Percentiles rank a stretch among this genome's conserved stretches.
Evolutionary conservation across 2,329 filamentous ascomycete genomes (phyloP).

Genomic region (Pseudocercospora fijiensis): DNA sequence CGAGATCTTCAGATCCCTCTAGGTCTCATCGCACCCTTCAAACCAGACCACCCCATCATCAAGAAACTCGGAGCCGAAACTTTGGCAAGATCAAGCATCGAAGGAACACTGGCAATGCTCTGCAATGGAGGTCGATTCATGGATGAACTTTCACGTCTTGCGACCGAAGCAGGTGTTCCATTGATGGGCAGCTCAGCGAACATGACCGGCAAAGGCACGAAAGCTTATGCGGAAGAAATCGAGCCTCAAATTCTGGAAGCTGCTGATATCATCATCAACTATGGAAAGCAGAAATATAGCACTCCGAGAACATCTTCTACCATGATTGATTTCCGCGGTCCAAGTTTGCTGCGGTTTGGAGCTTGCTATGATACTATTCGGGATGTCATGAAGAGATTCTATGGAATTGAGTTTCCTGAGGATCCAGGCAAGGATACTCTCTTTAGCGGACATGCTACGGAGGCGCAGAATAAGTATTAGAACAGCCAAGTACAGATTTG

Average conservation of each 20-base stretch:
- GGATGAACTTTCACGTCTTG: constrained; percentile 7
- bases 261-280: constrained; percentile 12
- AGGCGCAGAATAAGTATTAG: constrained; percentile 2
- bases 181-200: constrained; percentile 12
- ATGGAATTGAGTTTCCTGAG: constrained; percentile 8
- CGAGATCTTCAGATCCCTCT: constrained; percentile 7
- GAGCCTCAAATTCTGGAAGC: constrained; percentile 9
- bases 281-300: constrained; percentile 9
- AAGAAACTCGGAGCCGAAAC: constrained; percentile 2
- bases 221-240: constrained; percentile 10
- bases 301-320: constrained; percentile 7
- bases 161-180: constrained; percentile 5
- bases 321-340: constrained; percentile 10
- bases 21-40: constrained; percentile 9
- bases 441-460: constrained; percentile 4
- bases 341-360: constrained; percentile 3
- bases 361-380: constrained; percentile 9
- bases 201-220: constrained; percentile 13
- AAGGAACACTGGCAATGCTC: constrained; percentile 9
- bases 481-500: background rate
- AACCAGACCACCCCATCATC: constrained; percentile 7
- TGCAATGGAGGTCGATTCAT: constrained; percentile 12
- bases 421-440: constrained; percentile 8
- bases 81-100: background rate
- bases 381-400: constrained; percentile 10